A percentile compares a stretch with the other conserved stretches of the same genome.
These are phyloP conservation scores for Angomonas ambiguus DNA, from an alignment of 208 protist genomes.

Conservation along the genomic window DNA sequence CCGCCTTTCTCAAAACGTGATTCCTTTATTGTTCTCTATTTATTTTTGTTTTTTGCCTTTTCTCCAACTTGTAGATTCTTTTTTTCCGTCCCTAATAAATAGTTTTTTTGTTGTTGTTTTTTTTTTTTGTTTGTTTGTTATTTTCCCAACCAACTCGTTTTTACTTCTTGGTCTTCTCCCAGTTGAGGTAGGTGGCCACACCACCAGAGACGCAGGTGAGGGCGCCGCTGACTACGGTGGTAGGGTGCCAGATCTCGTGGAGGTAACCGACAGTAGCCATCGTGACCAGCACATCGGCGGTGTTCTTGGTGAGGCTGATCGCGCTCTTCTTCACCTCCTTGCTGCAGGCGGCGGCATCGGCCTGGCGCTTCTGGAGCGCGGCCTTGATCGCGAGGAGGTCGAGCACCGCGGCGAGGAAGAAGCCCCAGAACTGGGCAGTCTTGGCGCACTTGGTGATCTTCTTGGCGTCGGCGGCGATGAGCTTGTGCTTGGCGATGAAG, in stretches of 20 bases:
- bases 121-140: background rate
- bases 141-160: background rate
- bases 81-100: background rate
- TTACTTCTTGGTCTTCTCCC: slow-evolving; percentile 81
- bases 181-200: slow-evolving; percentile 88
- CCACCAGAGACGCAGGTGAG: slow-evolving; percentile 82
- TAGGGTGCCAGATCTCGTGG: slow-evolving; percentile 64
- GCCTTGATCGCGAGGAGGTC: slow-evolving; percentile 68
- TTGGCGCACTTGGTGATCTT: slow-evolving; percentile 55
- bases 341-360: slow-evolving; percentile 46
- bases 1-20: too few species aligned
- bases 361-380: slow-evolving; percentile 49
- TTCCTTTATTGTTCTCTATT: slow-evolving; percentile 2
- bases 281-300: slow-evolving; percentile 72
- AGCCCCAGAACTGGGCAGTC: slow-evolving; percentile 90
- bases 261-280: slow-evolving; percentile 86
- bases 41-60: slow-evolving; percentile 1
- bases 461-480: slow-evolving; percentile 54
- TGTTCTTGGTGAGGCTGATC: slow-evolving; percentile 77
- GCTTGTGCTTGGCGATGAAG: slow-evolving; percentile 78
- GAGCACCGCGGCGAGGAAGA: slow-evolving; percentile 83
- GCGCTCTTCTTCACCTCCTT: slow-evolving; percentile 76
- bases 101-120: background rate
- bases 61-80: slow-evolving; percentile 1
- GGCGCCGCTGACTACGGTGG: slow-evolving; percentile 46